Evolutionary conservation across 441 rosid species (phyloP).

Genomic region (Gossypium laxum): DNA sequence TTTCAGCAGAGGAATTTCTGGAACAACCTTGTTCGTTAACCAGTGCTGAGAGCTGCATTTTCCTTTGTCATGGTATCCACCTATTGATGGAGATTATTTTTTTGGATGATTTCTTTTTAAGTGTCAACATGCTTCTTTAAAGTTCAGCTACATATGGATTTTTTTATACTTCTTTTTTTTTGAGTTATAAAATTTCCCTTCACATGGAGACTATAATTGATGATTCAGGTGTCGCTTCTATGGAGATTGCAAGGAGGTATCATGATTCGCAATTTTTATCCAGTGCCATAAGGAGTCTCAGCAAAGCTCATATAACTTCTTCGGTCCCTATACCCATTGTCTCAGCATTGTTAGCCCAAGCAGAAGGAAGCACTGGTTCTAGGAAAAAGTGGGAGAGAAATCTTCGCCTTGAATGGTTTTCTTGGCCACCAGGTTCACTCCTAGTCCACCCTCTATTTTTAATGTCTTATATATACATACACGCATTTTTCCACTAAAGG

Average conservation of each 20-base stretch:
- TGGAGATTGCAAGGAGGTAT: constrained; percentile 63
- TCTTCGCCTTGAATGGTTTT: constrained; percentile 74
- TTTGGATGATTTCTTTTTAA: not conserved
- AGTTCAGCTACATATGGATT: not conserved
- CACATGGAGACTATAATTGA: constrained; percentile 9
- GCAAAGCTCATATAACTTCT: constrained; percentile 40
- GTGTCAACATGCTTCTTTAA: constrained; percentile 7
- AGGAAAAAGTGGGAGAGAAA: constrained; percentile 66
- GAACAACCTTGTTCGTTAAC: constrained; percentile 53
- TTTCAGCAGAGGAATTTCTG: constrained; percentile 54
- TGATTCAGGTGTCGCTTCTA: constrained; percentile 48
- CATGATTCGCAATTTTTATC: constrained; percentile 44
- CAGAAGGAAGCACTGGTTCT: constrained; percentile 79
- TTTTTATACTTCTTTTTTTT: too few species aligned
- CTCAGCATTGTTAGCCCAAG: constrained; percentile 67
- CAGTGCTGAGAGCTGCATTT: constrained; percentile 52
- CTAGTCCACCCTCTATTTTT: not conserved
- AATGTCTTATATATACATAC: not conserved
- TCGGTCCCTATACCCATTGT: constrained; percentile 50
- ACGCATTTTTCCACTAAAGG: not conserved
- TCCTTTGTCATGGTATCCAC: constrained; percentile 66
- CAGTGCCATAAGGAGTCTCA: constrained; percentile 54
- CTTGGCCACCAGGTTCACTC: constrained; percentile 85
- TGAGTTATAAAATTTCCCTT: not conserved
- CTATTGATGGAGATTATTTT: constrained; percentile 5